phyloP scores from a whole-genome alignment of 169 alveolate species.

The Eimeria sp. region DNA sequence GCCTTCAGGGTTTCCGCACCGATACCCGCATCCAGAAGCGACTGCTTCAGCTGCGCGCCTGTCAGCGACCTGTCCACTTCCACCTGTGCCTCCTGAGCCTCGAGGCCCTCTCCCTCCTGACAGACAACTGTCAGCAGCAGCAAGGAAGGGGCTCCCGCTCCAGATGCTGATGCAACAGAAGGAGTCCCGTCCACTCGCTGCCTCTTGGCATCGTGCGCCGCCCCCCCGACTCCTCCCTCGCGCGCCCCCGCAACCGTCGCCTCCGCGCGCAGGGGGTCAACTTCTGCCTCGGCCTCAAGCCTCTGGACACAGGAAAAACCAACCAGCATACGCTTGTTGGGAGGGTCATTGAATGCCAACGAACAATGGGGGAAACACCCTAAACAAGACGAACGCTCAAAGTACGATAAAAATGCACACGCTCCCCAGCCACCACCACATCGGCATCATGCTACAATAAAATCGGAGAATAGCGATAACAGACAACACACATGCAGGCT shows the following conservation, averaged over 20 bases:
- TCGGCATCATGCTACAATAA: neutral
- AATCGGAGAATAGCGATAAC: too few relatives aligned
- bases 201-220: conserved; percentile 72
- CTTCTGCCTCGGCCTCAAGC: conserved; percentile 65
- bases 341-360: too few relatives aligned
- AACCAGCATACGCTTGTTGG: neutral
- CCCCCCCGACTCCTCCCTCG: neutral
- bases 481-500: neutral
- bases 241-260: conserved; percentile 11
- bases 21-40: conserved; percentile 80
- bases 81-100: conserved; percentile 78
- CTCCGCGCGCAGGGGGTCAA: conserved; percentile 35
- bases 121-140: conserved; percentile 79
- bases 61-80: conserved; percentile 77
- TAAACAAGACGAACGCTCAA: neutral
- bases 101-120: conserved; percentile 80
- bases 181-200: conserved; percentile 64
- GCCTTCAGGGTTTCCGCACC: conserved; percentile 69
- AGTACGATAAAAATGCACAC: too few relatives aligned
- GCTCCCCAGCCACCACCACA: too few relatives aligned
- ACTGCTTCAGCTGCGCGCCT: conserved; percentile 75
- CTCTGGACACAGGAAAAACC: conserved; percentile 7
- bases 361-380: neutral
- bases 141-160: neutral
- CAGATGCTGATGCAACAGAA: conserved; percentile 28